Conservation (phyloP, 78 protist genomes). For the Dictyostelium firmibasis region DNA sequence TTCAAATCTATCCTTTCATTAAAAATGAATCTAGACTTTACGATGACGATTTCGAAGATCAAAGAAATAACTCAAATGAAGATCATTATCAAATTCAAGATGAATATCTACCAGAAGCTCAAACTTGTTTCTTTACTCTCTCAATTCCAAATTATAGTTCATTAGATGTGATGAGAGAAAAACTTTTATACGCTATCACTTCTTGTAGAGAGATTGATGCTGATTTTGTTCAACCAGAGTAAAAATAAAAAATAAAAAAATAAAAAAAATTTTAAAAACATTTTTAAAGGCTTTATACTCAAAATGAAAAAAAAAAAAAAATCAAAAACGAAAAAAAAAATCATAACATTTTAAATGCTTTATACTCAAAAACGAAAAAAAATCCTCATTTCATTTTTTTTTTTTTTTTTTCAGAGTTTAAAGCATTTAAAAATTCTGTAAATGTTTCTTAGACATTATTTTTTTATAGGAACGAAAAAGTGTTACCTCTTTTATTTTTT, state of each 20-base stretch:
- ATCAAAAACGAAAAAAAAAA: too few species aligned
- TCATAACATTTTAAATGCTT: too few species aligned
- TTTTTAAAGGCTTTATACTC: too few species aligned
- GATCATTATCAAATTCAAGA: constrained; percentile 25
- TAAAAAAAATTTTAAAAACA: not conserved
- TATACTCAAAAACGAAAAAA: too few species aligned
- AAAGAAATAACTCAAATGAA: not conserved
- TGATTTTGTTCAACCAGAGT: constrained; percentile 64
- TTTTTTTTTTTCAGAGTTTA: too few species aligned
- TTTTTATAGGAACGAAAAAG: too few species aligned
- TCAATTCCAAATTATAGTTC: constrained; percentile 88
- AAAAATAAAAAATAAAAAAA: not conserved
- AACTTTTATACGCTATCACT: constrained; percentile 87
- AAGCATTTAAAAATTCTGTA: too few species aligned
- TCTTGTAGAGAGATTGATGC: constrained; percentile 90
- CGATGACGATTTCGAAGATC: constrained; percentile 28
- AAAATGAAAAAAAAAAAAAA: too few species aligned
- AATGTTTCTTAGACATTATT: too few species aligned
- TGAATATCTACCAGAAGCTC: constrained; percentile 83
- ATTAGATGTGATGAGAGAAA: constrained; percentile 62
- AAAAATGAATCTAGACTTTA: constrained; percentile 25
- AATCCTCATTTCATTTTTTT: too few species aligned
- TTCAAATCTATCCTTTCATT: constrained; percentile 53
- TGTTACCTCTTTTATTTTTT: too few species aligned
- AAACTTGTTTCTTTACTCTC: constrained; percentile 92